phyloP scores from a whole-genome alignment of 306 rosid species.

The Mucuna pruriens region DNA sequence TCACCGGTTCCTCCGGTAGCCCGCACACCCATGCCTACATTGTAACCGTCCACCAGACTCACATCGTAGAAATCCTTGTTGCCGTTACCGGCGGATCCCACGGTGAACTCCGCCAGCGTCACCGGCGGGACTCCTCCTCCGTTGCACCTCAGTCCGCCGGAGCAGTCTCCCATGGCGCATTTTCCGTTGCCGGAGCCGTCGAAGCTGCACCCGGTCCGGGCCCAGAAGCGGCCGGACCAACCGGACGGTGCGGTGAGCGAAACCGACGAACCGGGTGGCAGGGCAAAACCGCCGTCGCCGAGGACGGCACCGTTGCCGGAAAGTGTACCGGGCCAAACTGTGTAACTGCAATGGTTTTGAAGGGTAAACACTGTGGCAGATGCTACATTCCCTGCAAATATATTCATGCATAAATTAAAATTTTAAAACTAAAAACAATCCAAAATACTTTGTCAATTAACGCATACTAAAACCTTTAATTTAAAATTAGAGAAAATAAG shows the following conservation, averaged over 20 bases:
- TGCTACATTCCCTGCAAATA: no score
- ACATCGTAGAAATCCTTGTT: constrained; percentile 79
- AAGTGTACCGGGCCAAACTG: no score
- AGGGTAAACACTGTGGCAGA: no score
- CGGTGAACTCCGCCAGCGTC: constrained; percentile 71
- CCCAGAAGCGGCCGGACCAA: constrained; percentile 91
- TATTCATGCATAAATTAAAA: no score
- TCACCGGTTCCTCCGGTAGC: constrained; percentile 71
- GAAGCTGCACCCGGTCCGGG: constrained; percentile 67
- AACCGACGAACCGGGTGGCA: constrained; percentile 45
- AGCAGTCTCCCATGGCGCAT: constrained; percentile 69
- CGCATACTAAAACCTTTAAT: no score
- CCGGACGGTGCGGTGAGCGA: constrained; percentile 61
- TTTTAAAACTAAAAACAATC: no score
- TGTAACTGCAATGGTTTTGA: no score
- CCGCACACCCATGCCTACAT: constrained; percentile 66
- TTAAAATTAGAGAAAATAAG: no score
- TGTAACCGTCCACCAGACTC: constrained; percentile 88
- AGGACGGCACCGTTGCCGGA: constrained; percentile 48
- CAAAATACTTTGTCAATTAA: no score
- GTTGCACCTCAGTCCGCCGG: constrained; percentile 56
- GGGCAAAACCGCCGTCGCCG: constrained; percentile 70
- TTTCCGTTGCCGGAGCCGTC: constrained; percentile 61
- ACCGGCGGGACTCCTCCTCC: constrained; percentile 67
- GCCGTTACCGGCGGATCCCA: constrained; percentile 4